Conservation (phyloP, 2,329 filamentous ascomycete genomes). For the Xylariaceae sp. region DNA sequence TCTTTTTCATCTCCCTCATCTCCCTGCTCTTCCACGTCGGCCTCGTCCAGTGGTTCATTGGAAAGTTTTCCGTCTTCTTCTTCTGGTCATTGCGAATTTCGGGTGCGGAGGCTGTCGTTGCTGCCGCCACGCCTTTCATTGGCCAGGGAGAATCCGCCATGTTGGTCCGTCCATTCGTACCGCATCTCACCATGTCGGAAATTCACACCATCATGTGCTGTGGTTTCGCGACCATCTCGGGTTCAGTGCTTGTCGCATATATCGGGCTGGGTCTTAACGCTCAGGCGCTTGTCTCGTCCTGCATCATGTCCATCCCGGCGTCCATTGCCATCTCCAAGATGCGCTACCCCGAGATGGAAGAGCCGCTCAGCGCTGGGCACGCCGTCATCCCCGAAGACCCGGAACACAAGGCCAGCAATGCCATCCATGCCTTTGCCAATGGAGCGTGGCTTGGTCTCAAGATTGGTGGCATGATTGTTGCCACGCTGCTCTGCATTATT, state of each 20-base stretch:
- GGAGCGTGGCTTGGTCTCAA: conserved; percentile 74
- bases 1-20: conserved; percentile 94
- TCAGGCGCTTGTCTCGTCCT: conserved; percentile 83
- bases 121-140: conserved; percentile 89
- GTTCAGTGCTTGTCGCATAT: conserved; percentile 82
- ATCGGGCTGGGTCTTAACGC: conserved; percentile 79
- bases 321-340: conserved; percentile 87
- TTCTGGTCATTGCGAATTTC: conserved; percentile 87
- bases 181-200: conserved; percentile 82
- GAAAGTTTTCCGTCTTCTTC: conserved; percentile 85
- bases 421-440: conserved; percentile 72
- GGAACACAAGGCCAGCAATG: conserved; percentile 73
- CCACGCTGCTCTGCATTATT: conserved; percentile 71
- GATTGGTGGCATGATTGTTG: conserved; percentile 71
- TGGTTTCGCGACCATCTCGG: conserved; percentile 89
- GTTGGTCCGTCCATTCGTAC: conserved; percentile 83
- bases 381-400: conserved; percentile 79
- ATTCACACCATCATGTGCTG: conserved; percentile 91
- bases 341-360: conserved; percentile 83
- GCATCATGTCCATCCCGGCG: conserved; percentile 93
- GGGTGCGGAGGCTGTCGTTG: conserved; percentile 89
- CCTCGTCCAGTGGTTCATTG: conserved; percentile 83
- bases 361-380: conserved; percentile 77
- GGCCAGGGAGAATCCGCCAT: conserved; percentile 93
- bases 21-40: conserved; percentile 81